These are phyloP conservation scores for Knoxdaviesia capensis DNA, from an alignment of 2,329 filamentous ascomycete species.

Conservation along the genomic window DNA sequence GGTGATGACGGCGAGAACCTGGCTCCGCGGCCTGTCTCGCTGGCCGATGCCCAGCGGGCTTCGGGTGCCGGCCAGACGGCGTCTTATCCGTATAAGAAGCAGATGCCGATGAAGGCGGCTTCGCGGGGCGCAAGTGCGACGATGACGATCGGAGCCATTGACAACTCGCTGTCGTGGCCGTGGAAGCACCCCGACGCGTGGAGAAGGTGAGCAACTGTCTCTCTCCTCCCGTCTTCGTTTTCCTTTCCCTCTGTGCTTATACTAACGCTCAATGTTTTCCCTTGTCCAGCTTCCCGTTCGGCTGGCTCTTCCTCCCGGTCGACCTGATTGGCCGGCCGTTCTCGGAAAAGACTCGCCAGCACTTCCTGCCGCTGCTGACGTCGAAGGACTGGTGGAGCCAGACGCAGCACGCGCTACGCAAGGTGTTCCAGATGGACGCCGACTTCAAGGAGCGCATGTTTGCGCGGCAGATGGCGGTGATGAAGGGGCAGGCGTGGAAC, in stretches of 20 bases:
- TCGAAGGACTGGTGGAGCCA: constrained; percentile 96
- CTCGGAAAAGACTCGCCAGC: constrained; percentile 77
- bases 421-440: constrained; percentile 75
- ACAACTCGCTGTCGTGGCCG: constrained; percentile 95
- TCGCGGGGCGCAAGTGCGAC: constrained; percentile 22
- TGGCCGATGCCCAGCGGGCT: constrained; percentile 20
- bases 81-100: constrained; percentile 50
- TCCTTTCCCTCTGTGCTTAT: not conserved
- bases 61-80: constrained; percentile 21
- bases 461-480: constrained; percentile 90
- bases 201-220: constrained; percentile 24
- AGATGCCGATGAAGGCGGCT: constrained; percentile 71
- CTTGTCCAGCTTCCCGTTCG: constrained; percentile 73
- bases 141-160: constrained; percentile 77
- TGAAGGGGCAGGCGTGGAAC: constrained; percentile 99
- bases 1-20: constrained; percentile 20
- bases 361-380: constrained; percentile 89
- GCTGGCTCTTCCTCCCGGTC: constrained; percentile 93
- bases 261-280: constrained; percentile 7
- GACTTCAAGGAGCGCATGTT: constrained; percentile 99
- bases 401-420: constrained; percentile 68
- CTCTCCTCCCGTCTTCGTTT: no score
- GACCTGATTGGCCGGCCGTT: constrained; percentile 93
- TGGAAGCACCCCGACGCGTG: constrained; percentile 97
- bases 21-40: constrained; percentile 36